Percentiles rank a stretch among this genome's conserved stretches.
Conservation (phyloP, 257 asterid species). For the Solanum lycopersicoides region DNA sequence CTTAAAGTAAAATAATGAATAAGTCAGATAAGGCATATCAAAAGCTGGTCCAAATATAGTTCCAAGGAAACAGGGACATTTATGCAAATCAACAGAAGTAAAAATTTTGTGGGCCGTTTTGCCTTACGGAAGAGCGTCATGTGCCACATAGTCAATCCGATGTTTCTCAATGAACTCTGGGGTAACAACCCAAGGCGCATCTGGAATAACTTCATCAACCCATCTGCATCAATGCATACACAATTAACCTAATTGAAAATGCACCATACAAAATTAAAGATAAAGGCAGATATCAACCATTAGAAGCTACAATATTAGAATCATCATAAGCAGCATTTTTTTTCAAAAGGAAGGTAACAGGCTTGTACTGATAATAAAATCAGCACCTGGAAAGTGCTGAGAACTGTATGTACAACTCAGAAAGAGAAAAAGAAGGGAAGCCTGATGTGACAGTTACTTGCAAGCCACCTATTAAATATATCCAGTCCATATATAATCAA, state of each 20-base stretch:
- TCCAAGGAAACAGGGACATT: background rate
- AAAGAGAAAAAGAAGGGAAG: background rate
- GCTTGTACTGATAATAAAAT: background rate
- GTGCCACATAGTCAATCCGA: slow-evolving; percentile 80
- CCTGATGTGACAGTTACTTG: background rate
- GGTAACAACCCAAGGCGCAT: slow-evolving; percentile 92
- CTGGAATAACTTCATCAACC: slow-evolving; percentile 99
- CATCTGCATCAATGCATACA: slow-evolving; percentile 44
- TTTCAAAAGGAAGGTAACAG: background rate
- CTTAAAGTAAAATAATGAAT: background rate
- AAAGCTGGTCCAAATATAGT: background rate
- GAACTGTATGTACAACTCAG: background rate
- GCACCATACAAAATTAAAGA: background rate
- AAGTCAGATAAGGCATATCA: background rate
- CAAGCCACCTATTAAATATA: background rate
- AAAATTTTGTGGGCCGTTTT: background rate
- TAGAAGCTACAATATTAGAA: background rate
- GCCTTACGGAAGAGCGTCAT: slow-evolving; percentile 95
- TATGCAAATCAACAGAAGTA: background rate
- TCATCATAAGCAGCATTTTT: background rate
- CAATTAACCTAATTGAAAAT: background rate
- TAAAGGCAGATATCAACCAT: background rate
- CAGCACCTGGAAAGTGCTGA: background rate
- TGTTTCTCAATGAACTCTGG: slow-evolving; percentile 91
- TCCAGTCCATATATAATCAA: background rate